Base-by-base conservation (phyloP, 192 early-diverging fungal species). In the Coemansia sp. region DNA sequence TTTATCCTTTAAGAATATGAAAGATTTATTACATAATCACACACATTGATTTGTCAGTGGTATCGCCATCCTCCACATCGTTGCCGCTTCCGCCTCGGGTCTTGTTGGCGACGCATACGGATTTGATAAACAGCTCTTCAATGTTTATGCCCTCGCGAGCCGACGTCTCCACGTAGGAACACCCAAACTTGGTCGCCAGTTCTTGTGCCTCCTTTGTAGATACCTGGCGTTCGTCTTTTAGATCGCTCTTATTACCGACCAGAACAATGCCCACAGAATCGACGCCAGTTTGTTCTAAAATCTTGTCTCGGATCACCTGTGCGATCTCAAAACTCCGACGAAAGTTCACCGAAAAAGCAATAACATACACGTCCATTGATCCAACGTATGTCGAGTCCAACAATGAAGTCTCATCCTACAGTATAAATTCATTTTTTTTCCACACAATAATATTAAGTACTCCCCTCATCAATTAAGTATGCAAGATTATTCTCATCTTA, bases 91-190 rank as follows among this genome's bases (percentile, higher is more conserved):
- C 20, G 11, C 71, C 81, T 7, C 73, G 73, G 0, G 67, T 54
- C 51, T 71, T 69, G 42, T 77, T 84, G 1, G 81, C 75, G 38
- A 75, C 65, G 43, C 68, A 69, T 9, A 83, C 73, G 11, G 73
- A 75, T 13, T 68, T 70, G n/a, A 77, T 66, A 73, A 84, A 84
- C 16, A 84, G 57, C 43, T 84, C 74, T 24, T 79, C 87, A 73
- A 98, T 95, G 72, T 97, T 97, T 52, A 91, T 89, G 72, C 96
- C 94, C 64, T 92, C 90, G 77, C 97, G 97, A 0, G 97, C 97
- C 20, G 93, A 95, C 10, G 93, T 90, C 77, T 99, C 97, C 54
- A 96, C 86, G 63, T 89, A 92, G 34, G 93, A 85, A 67, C 96
- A 98, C 27, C 89, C 86, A 91, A 93, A 98, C 67, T 90, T 82